These are phyloP conservation scores for Jatropha curcas DNA, from an alignment of 345 rosid species.

Conservation along the genomic window DNA sequence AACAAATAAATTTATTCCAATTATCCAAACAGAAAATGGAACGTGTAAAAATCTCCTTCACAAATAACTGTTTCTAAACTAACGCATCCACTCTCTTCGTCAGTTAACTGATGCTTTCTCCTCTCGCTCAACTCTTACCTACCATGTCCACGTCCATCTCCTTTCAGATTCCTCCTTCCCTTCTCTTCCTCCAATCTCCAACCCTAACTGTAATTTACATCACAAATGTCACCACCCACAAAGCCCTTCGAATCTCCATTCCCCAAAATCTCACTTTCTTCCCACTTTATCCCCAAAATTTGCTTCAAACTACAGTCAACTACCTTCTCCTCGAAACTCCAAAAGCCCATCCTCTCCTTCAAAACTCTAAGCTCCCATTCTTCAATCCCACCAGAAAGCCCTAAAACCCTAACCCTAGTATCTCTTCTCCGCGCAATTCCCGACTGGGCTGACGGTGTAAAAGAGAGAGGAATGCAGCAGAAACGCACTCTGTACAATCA, in stretches of 20 bases:
- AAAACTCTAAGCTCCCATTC: constrained; percentile 24
- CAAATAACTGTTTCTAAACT: constrained; percentile 33
- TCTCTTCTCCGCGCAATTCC: constrained; percentile 72
- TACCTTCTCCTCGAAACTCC: constrained; percentile 37
- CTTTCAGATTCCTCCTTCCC: constrained; percentile 8
- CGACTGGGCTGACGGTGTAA: constrained; percentile 77
- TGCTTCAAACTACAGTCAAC: constrained; percentile 22
- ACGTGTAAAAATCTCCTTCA: constrained; percentile 48
- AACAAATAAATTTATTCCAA: no score
- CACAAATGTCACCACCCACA: constrained; percentile 47
- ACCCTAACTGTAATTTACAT: constrained; percentile 21
- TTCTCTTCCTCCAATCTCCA: constrained; percentile 32
- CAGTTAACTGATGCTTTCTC: not conserved
- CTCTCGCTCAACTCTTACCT: not conserved
- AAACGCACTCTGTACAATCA: constrained; percentile 77
- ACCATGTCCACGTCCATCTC: constrained; percentile 20
- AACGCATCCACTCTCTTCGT: not conserved
- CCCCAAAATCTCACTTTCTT: constrained; percentile 36
- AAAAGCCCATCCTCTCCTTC: constrained; percentile 15
- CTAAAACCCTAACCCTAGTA: constrained; percentile 31
- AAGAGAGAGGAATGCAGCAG: constrained; percentile 80
- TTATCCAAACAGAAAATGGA: not conserved
- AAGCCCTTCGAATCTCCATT: constrained; percentile 15
- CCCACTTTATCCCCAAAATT: constrained; percentile 38
- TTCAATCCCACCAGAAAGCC: constrained; percentile 21